Evolutionary conservation across 441 rosid species (phyloP), one percentile per base, ranked within the genome.

Genomic region (Omphalea diandra): DNA sequence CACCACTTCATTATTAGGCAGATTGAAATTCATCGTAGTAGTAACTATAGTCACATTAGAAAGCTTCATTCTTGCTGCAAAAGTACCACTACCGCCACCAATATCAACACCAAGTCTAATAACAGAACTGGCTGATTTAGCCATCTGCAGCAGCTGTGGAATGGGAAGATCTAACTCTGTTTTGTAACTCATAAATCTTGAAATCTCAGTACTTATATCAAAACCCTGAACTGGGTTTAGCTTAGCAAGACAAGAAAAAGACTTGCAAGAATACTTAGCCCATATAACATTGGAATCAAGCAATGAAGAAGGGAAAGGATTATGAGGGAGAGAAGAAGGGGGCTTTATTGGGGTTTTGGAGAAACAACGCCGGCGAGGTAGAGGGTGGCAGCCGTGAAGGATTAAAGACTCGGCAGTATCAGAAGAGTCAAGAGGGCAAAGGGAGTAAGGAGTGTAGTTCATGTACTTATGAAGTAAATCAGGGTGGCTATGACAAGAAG

Each of bases 281-380:
- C 98, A 92, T 20, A 92, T 67, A 1, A 94, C 87, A 50, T 74
- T 76, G 5, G 96, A 83, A 41, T 90, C 97, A 0, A 85, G 89
- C 31, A 88, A 88, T 2, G 90, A 77, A 18, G 87, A 70, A 18
- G 87, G 84, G 77, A 86, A 89, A 7, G 86, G 87, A 50, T 81
- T 44, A 17, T 41, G 73, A 0, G 92, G 84, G 20, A 89, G 80
- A 32, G 88, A 73, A 43, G 83, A 54, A 7, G 92, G 59, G 2
- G 87, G 82, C 26, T 84, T 86, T 0, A 83, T 47, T 31, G 97
- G 91, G 63, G 98, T 91, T 31, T 76, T 78, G 15, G 98, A 87
- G 85, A 92, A 92, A 87, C 99, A 94, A 29, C 97, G 94, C 64
- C 98, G 98, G 76, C 98, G 98, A 56, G 98, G 98, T 38, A 92